Evolutionary conservation across 2,329 filamentous ascomycete genomes (phyloP).

Genomic region (Hypoxylon sp.): DNA sequence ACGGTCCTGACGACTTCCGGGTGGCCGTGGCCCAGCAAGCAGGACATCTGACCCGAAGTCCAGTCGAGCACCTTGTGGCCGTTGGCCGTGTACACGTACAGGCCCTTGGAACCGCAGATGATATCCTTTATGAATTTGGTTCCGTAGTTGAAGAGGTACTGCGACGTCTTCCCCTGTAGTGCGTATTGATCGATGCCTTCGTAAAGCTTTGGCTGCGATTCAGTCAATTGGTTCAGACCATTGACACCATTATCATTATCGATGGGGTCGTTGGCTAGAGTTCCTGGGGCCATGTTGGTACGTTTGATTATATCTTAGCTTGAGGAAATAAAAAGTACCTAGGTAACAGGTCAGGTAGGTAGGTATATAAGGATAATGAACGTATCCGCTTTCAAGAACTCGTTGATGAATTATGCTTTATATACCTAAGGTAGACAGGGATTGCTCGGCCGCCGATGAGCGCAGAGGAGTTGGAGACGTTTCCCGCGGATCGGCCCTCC

Average conservation of each 20-base stretch:
- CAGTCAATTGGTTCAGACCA: neutral
- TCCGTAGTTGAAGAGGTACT: slow-evolving; percentile 33
- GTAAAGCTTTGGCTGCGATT: slow-evolving; percentile 15
- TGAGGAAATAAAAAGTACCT: too few species aligned
- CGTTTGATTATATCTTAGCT: neutral
- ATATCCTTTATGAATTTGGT: slow-evolving; percentile 29
- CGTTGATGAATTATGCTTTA: neutral
- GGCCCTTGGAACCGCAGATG: slow-evolving; percentile 23
- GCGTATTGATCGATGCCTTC: slow-evolving; percentile 22
- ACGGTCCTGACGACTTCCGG: slow-evolving; percentile 68
- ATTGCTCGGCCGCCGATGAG: slow-evolving; percentile 1
- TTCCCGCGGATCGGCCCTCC: neutral
- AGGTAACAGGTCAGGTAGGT: too few species aligned
- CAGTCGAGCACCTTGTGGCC: slow-evolving; percentile 63
- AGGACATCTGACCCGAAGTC: slow-evolving; percentile 72
- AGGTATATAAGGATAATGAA: too few species aligned
- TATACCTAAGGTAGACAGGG: neutral
- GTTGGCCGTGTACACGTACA: slow-evolving; percentile 26
- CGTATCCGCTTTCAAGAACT: neutral
- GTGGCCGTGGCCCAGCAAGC: slow-evolving; percentile 68
- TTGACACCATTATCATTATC: neutral
- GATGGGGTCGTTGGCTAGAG: neutral
- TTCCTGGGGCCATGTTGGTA: slow-evolving; percentile 11
- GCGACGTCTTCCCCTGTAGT: slow-evolving; percentile 25
- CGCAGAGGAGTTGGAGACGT: neutral